Evolutionary conservation across 1,284 basidiomycete species (phyloP).

Genomic region (Cutaneotrichosporon mucoides): DNA sequence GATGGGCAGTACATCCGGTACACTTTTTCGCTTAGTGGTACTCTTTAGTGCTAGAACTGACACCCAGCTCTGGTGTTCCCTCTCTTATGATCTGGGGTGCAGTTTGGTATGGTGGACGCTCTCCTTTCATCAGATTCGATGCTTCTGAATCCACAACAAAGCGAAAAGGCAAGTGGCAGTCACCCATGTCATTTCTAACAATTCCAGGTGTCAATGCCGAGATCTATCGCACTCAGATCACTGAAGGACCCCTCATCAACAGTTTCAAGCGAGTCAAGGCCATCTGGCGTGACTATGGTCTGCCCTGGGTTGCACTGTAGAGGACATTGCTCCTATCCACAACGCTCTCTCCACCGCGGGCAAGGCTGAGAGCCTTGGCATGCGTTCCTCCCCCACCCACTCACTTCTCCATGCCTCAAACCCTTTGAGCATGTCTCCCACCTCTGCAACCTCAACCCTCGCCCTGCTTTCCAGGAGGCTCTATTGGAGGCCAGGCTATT

Average conservation of each 20-base stretch:
- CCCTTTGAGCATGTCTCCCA: slow-evolving; percentile 1
- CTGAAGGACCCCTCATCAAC: not conserved
- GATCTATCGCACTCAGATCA: slow-evolving; percentile 12
- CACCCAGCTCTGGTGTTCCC: not conserved
- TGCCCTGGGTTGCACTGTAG: not conserved
- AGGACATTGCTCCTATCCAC: slow-evolving; percentile 1
- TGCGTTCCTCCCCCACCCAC: not conserved
- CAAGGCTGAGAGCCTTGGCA: not conserved
- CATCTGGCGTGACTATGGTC: not conserved
- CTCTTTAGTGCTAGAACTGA: not conserved
- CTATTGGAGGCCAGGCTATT: not conserved
- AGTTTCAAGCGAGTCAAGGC: not conserved
- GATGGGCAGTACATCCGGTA: not conserved
- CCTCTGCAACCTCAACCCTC: not conserved
- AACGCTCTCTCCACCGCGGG: not conserved
- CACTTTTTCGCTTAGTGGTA: not conserved
- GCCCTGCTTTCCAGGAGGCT: not conserved
- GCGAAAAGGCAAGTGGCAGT: slow-evolving; percentile 1
- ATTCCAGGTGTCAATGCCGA: slow-evolving; percentile 2
- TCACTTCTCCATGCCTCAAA: slow-evolving; percentile 1
- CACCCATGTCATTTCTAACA: not conserved
- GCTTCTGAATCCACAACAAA: slow-evolving; percentile 1
- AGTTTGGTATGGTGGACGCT: slow-evolving; percentile 12
- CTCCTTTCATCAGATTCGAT: slow-evolving; percentile 6
- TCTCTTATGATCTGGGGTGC: slow-evolving; percentile 9